A percentile compares a stretch with the other conserved stretches of the same genome.
These are phyloP conservation scores for Penicillium sp. DNA, from an alignment of 2,329 filamentous ascomycete genomes.

Conservation along the genomic window DNA sequence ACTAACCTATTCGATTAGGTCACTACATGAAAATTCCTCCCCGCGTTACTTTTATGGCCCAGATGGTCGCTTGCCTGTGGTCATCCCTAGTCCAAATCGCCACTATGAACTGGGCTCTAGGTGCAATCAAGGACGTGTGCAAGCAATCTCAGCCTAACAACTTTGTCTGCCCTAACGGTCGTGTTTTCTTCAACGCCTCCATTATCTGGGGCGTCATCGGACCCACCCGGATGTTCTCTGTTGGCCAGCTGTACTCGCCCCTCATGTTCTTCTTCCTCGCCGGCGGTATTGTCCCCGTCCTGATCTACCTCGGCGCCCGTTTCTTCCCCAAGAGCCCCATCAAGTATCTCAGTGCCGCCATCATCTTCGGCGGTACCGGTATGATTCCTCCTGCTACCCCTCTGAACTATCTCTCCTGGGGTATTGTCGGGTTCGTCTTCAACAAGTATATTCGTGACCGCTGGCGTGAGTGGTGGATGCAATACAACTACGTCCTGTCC, in stretches of 20 bases:
- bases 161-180: constrained; percentile 57
- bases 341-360: constrained; percentile 65
- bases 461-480: constrained; percentile 71
- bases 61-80: constrained; percentile 53
- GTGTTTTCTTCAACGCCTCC: constrained; percentile 66
- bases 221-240: constrained; percentile 66
- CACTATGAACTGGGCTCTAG: constrained; percentile 46
- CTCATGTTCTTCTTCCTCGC: constrained; percentile 71
- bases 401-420: constrained; percentile 71
- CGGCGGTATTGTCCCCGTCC: constrained; percentile 60
- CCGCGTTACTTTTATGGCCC: constrained; percentile 51
- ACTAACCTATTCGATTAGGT: constrained; percentile 16
- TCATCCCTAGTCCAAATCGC: constrained; percentile 50
- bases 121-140: constrained; percentile 64
- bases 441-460: constrained; percentile 65
- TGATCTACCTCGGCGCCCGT: constrained; percentile 62
- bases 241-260: constrained; percentile 59
- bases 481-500: constrained; percentile 74
- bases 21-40: constrained; percentile 64
- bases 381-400: constrained; percentile 67
- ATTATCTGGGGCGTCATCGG: constrained; percentile 73
- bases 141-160: constrained; percentile 57
- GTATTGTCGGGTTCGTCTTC: constrained; percentile 64
- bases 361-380: constrained; percentile 65
- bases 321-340: constrained; percentile 60